Conservation (phyloP, 75 land plant species). For the Cupressus sempervirens region DNA sequence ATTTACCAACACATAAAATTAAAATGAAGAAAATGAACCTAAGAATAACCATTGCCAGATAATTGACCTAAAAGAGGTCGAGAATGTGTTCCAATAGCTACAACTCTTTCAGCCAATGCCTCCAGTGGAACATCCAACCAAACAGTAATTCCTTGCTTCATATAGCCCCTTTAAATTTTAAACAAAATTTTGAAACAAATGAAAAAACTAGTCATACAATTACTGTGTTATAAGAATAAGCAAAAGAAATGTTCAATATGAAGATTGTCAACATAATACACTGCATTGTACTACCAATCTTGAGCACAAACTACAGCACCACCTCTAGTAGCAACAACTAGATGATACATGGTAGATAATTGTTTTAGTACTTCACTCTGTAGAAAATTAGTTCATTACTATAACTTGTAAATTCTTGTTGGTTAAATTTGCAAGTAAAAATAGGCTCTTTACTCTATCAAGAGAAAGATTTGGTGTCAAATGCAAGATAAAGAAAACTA, state of each 20-base stretch:
- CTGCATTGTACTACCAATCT: constrained; percentile 44
- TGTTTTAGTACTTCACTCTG: constrained; percentile 74
- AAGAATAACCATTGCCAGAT: constrained; percentile 51
- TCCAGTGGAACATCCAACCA: constrained; percentile 93
- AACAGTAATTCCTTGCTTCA: constrained; percentile 79
- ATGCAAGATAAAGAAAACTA: background rate
- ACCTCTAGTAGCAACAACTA: constrained; percentile 97
- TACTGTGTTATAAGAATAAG: background rate
- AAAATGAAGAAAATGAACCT: constrained; percentile 25
- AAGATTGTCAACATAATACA: background rate
- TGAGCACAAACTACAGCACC: constrained; percentile 81
- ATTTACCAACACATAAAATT: background rate
- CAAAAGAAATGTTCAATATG: background rate
- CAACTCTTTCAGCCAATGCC: constrained; percentile 78
- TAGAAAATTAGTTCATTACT: background rate
- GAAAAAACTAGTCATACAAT: background rate
- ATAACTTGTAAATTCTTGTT: background rate
- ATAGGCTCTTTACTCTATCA: too few species aligned
- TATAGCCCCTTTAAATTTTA: constrained; percentile 47
- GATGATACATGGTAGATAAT: constrained; percentile 52
- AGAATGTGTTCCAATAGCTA: constrained; percentile 69
- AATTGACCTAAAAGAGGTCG: constrained; percentile 73
- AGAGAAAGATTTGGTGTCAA: background rate
- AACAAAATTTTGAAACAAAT: too few species aligned
- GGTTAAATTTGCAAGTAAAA: background rate